Evolutionary conservation across 495 filamentous ascomycete genomes (phyloP).

Genomic region (Tetracladium marchalianum): DNA sequence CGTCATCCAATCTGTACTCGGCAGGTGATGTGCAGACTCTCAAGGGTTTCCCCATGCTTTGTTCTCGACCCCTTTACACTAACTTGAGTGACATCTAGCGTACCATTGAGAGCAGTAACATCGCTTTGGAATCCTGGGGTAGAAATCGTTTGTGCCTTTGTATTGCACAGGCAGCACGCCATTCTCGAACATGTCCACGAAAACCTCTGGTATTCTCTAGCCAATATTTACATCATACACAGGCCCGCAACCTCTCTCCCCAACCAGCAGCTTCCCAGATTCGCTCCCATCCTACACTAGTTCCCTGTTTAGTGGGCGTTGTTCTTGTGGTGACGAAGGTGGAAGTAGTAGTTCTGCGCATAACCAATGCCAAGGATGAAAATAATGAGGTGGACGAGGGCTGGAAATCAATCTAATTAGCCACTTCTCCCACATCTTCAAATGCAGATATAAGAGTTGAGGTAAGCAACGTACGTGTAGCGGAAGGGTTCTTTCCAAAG

Average conservation of each 20-base stretch:
- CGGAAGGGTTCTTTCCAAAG: slow-evolving; percentile 85
- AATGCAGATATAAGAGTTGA: neutral
- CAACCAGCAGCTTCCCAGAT: neutral
- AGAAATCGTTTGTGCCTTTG: no score
- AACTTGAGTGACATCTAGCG: no score
- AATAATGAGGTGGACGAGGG: slow-evolving; percentile 75
- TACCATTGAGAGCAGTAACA: no score
- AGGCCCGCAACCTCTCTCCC: slow-evolving; percentile 1
- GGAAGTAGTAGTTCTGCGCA: slow-evolving; percentile 98
- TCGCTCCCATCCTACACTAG: no score
- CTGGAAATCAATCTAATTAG: slow-evolving; percentile 36
- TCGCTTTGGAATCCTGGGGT: no score
- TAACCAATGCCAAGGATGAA: slow-evolving; percentile 72
- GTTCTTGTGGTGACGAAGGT: slow-evolving; percentile 99
- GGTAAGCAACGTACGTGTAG: slow-evolving; percentile 60
- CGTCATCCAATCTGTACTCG: no score
- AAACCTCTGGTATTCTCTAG: slow-evolving; percentile 13
- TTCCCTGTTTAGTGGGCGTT: slow-evolving; percentile 70
- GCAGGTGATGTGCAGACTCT: no score
- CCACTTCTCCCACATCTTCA: neutral
- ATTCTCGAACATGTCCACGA: neutral
- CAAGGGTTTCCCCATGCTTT: no score
- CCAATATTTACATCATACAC: slow-evolving; percentile 21
- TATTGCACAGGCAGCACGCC: no score
- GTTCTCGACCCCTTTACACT: no score